Base-by-base conservation (phyloP, 2,329 filamentous ascomycete species). In the Fusarium sp. region DNA sequence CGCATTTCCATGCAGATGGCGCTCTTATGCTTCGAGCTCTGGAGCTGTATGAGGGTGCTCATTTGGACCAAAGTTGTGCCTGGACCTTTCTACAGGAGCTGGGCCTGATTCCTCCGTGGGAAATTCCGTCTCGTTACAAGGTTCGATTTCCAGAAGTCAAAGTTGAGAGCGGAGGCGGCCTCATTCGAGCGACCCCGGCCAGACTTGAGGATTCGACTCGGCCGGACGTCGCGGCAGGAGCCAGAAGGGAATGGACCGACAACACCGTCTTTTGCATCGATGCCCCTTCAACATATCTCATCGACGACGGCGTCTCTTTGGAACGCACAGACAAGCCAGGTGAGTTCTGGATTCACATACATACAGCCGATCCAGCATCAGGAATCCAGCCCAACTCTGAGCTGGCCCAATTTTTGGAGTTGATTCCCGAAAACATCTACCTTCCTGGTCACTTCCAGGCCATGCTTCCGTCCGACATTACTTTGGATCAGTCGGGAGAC, bases 281-380 rank as follows among this genome's bases (percentile, higher is more conserved):
- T 74, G 84, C 87, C 28, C 83, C 84, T 21, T 80, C 79, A 36
- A 91, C 93, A 0, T 82, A 85, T 28, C 89, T 95, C 71, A 91
- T 96, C 60, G 93, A 97, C 70, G 93, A 97, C 75, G 93, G 90
- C 2, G 80, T 97, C 10, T 95, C 92, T 1, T 75, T 96, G 9
- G 90, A 94, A 74, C 77, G 79, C 45, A 86, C 90, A 2, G 79
- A 82, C 6, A 81, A 78, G 19, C 65, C 83, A 21, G 76, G 83
- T 51, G 84, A 91, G 69, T 88, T 87, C 73, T 96, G 93, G 93
- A 82, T 95, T 31, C 92, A 94, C 74, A 80, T 94, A 33, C 93
- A 96, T 76, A 86, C 92, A 42, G 93, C 93, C 15, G 93, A 96
- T 73, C 92, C 92, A 10, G 91, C 91, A 4, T 92, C 93, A 7